Percentiles rank a stretch among this genome's conserved stretches.
These are phyloP conservation scores for Gardenia jasminoides DNA, from an alignment of 257 asterid genomes.

Conservation along the genomic window DNA sequence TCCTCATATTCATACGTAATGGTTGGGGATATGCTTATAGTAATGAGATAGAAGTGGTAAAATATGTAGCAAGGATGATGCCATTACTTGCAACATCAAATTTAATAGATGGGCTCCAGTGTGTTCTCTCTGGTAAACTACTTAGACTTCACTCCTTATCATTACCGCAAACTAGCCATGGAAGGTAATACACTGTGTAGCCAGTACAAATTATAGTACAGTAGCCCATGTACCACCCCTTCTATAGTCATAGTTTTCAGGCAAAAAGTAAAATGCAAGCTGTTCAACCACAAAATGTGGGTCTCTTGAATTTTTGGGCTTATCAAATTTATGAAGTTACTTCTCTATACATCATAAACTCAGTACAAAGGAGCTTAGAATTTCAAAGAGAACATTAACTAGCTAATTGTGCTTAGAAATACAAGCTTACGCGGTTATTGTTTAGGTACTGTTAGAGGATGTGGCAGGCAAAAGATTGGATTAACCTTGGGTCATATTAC, in stretches of 20 bases:
- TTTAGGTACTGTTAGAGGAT: constrained; percentile 72
- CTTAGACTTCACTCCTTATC: neutral
- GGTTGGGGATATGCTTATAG: constrained; percentile 76
- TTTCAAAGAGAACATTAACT: neutral
- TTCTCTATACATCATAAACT: neutral
- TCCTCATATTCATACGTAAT: constrained; percentile 48
- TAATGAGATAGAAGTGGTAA: constrained; percentile 57
- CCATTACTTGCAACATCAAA: constrained; percentile 77
- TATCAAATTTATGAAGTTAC: neutral
- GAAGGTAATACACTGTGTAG: neutral
- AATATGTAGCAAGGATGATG: constrained; percentile 62
- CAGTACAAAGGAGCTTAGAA: neutral
- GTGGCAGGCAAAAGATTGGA: constrained; percentile 82
- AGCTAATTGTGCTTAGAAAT: neutral
- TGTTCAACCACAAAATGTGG: neutral
- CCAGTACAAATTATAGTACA: neutral
- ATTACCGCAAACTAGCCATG: neutral
- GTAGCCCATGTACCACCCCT: too few species aligned
- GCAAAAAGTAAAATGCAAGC: neutral
- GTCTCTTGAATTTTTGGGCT: neutral
- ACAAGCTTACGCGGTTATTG: neutral
- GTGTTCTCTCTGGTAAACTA: constrained; percentile 72
- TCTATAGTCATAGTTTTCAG: neutral
- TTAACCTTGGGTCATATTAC: constrained; percentile 85
- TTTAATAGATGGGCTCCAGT: constrained; percentile 70